Evolutionary conservation across 2,329 filamentous ascomycete genomes (phyloP).

Genomic region (Fusarium nanum): DNA sequence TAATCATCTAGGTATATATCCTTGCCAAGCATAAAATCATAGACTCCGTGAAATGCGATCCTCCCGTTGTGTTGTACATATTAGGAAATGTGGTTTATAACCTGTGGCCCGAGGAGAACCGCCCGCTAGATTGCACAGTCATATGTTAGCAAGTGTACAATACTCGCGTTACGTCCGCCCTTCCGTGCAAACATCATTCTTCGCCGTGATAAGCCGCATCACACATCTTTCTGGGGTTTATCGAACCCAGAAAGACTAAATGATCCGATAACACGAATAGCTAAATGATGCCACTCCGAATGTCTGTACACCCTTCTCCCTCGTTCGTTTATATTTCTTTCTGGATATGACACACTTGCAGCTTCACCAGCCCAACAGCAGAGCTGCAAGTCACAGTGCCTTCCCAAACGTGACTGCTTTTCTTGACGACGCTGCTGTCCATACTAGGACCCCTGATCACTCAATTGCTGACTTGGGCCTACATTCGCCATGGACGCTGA

Average conservation of each 20-base stretch:
- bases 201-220: constrained; percentile 4
- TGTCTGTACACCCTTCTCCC: background rate
- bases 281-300: background rate
- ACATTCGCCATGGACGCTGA: constrained; percentile 22
- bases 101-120: background rate
- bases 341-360: constrained; percentile 42
- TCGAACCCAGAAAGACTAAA: background rate
- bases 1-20: constrained; percentile 18
- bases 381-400: constrained; percentile 37
- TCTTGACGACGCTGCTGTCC: constrained; percentile 33
- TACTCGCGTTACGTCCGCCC: constrained; percentile 3
- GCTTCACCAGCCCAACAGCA: background rate
- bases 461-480: constrained; percentile 34
- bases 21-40: background rate
- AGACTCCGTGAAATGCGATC: background rate
- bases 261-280: background rate
- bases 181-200: constrained; percentile 18
- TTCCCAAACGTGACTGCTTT: constrained; percentile 31
- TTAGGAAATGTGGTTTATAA: background rate
- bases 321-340: constrained; percentile 20
- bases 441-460: constrained; percentile 43
- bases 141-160: background rate
- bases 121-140: background rate
- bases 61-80: background rate
- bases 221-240: background rate